A percentile compares a stretch with the other conserved stretches of the same genome.
These are phyloP conservation scores for Hemerocallis citrina DNA, from an alignment of 106 monocot genomes.

Conservation along the genomic window DNA sequence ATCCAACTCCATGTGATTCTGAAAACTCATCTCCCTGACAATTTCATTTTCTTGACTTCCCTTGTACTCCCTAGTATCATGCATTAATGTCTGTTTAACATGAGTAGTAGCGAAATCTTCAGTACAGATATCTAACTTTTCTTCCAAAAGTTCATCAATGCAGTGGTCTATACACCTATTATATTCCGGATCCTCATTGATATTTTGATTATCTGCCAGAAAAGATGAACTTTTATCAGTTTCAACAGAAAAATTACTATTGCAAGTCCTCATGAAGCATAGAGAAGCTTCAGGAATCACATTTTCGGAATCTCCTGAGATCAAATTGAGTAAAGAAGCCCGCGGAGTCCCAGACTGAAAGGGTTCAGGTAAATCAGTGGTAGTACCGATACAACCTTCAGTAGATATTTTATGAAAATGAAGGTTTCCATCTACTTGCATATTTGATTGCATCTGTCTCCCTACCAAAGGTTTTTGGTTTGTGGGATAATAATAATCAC, in stretches of 20 bases:
- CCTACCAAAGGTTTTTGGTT: neutral
- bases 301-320: neutral
- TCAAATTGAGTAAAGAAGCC: neutral
- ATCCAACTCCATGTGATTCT: neutral
- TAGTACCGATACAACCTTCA: neutral
- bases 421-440: neutral
- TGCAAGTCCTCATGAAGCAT: neutral
- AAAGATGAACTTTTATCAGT: neutral
- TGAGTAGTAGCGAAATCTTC: neutral
- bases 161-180: neutral
- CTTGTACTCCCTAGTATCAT: neutral
- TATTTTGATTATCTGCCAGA: neutral
- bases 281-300: neutral
- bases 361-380: neutral
- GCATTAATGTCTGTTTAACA: neutral
- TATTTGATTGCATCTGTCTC: constrained; percentile 1
- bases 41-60: neutral
- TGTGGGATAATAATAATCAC: neutral
- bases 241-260: neutral
- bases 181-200: neutral
- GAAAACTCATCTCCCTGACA: neutral
- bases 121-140: neutral
- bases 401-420: neutral
- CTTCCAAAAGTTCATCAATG: neutral
- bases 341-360: neutral